These are phyloP conservation scores for Leishmania guyanensis DNA, from an alignment of 208 protist genomes.

Conservation along the genomic window DNA sequence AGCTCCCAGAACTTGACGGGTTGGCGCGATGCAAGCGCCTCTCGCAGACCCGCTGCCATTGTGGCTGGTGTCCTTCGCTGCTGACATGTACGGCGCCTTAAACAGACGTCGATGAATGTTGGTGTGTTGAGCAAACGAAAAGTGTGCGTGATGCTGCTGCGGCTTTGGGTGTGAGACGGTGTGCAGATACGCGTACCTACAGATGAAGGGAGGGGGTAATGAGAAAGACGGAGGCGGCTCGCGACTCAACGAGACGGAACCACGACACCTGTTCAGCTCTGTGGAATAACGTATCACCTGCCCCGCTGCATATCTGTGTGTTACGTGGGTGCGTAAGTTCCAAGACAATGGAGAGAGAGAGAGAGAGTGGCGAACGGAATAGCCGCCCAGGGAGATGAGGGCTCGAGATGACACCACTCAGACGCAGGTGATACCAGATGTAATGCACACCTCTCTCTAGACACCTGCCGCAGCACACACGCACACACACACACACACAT, in stretches of 20 bases:
- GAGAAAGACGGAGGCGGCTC: neutral
- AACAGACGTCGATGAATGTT: neutral
- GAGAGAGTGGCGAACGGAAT: neutral
- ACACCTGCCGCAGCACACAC: neutral
- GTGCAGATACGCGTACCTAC: too few species aligned
- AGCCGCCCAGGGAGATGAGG: neutral
- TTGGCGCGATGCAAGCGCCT: neutral
- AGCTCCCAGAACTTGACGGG: conserved; percentile 11
- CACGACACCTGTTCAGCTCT: neutral
- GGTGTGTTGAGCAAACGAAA: too few species aligned
- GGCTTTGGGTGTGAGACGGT: neutral
- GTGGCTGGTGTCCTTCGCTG: neutral
- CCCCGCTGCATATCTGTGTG: neutral
- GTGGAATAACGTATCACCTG: neutral
- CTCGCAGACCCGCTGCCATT: neutral
- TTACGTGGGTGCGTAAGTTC: neutral
- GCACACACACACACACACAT: neutral
- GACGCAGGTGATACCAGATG: neutral
- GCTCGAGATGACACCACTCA: neutral
- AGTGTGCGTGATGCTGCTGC: neutral
- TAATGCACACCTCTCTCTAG: neutral
- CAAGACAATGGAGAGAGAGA: neutral
- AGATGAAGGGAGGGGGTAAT: neutral
- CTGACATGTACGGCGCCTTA: neutral
- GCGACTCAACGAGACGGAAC: neutral